Evolutionary conservation across 2,329 filamentous ascomycete species (phyloP).

Genomic region (Aspergillus cejpii): DNA sequence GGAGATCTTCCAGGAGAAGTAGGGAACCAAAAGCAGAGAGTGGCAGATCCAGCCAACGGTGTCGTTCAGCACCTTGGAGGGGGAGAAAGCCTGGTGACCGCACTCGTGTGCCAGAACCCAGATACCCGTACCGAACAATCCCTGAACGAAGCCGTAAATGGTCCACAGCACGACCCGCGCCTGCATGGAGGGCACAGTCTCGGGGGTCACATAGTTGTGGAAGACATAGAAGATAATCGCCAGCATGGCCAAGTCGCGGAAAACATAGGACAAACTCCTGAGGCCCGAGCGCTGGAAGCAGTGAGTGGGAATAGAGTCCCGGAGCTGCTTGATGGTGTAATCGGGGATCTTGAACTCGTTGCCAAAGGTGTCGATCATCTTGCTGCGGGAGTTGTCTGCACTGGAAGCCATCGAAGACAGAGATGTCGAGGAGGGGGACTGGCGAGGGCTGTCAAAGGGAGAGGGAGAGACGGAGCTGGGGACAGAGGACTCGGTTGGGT

Average conservation of each 20-base stretch:
- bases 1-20: conserved; percentile 99
- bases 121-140: conserved; percentile 84
- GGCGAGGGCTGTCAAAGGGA: conserved; percentile 53
- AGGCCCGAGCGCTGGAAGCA: conserved; percentile 83
- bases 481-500: conserved; percentile 50
- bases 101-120: conserved; percentile 99
- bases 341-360: conserved; percentile 90
- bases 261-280: conserved; percentile 72
- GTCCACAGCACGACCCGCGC: conserved; percentile 60
- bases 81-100: conserved; percentile 91
- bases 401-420: conserved; percentile 80
- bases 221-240: conserved; percentile 76
- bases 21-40: conserved; percentile 82
- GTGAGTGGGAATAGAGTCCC: conserved; percentile 94
- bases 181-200: conserved; percentile 65
- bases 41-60: conserved; percentile 87
- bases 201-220: conserved; percentile 83
- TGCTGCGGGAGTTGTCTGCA: conserved; percentile 47
- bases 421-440: conserved; percentile 76
- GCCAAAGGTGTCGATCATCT: conserved; percentile 84
- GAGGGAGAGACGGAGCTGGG: conserved; percentile 50
- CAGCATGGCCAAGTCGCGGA: conserved; percentile 68
- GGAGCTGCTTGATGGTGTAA: conserved; percentile 96
- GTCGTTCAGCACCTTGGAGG: conserved; percentile 87
- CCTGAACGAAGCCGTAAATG: conserved; percentile 74